Percentiles rank a stretch among this genome's conserved stretches.
phyloP scores from a whole-genome alignment of 768 basidiomycete genomes.

The Russula earlei region DNA sequence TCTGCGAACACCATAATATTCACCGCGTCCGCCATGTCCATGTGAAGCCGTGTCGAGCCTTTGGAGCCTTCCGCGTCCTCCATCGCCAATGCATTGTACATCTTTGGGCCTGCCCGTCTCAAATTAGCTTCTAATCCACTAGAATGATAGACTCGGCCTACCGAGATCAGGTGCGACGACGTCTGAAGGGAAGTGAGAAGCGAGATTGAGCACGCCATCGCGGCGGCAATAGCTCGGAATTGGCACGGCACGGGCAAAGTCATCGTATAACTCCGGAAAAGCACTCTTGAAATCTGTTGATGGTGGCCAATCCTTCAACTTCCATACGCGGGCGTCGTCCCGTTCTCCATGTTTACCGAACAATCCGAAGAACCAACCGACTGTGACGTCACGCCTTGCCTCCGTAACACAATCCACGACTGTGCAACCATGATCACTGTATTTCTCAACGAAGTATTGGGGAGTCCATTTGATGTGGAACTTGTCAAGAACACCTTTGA shows the following conservation, averaged over 20 bases:
- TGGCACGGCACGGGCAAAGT: conserved; percentile 76
- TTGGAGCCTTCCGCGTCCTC: conserved; percentile 56
- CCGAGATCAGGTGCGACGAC: conserved; percentile 72
- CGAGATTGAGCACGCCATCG: conserved; percentile 81
- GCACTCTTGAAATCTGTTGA: conserved; percentile 72
- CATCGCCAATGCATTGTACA: conserved; percentile 87
- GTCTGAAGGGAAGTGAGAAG: conserved; percentile 81
- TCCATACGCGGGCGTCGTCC: conserved; percentile 46
- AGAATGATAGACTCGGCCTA: conserved; percentile 25
- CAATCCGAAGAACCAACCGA: conserved; percentile 13
- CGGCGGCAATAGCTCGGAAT: conserved; percentile 83
- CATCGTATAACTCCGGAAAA: conserved; percentile 79
- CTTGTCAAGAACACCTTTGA: conserved; percentile 53
- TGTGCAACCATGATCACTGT: conserved; percentile 51
- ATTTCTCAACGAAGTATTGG: conserved; percentile 63
- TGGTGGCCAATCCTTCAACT: conserved; percentile 77
- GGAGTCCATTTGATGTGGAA: conserved; percentile 76
- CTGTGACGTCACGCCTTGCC: conserved; percentile 9
- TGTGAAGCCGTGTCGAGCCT: conserved; percentile 82
- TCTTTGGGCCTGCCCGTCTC: conserved; percentile 67
- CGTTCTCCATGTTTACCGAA: conserved; percentile 27
- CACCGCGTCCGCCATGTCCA: conserved; percentile 91
- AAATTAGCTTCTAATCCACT: background rate
- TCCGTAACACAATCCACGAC: conserved; percentile 36
- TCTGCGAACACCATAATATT: conserved; percentile 80